A percentile compares a stretch with the other conserved stretches of the same genome.
These are phyloP conservation scores for Boletus patriciae DNA, from an alignment of 768 basidiomycete species.

Conservation along the genomic window DNA sequence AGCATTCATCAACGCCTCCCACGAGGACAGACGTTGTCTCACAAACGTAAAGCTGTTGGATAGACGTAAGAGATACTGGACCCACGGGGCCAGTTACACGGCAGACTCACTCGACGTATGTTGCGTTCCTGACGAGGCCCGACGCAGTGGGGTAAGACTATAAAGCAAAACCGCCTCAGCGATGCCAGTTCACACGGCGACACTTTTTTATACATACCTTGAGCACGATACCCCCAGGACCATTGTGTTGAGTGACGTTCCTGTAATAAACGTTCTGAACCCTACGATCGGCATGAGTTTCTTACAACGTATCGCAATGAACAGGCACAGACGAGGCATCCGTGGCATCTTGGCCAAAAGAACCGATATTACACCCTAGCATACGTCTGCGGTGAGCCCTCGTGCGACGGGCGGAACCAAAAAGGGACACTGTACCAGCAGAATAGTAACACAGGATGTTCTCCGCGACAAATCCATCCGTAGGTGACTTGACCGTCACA, in stretches of 20 bases:
- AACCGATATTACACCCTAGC: constrained; percentile 17
- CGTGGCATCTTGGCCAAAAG: constrained; percentile 1
- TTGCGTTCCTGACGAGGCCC: constrained; percentile 11
- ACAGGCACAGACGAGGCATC: constrained; percentile 2
- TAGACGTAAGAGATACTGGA: not conserved
- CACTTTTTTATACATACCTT: constrained; percentile 9
- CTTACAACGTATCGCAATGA: not conserved
- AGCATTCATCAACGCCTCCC: not conserved
- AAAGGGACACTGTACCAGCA: not conserved
- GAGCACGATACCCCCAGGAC: constrained; percentile 2
- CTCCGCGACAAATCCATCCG: constrained; percentile 18
- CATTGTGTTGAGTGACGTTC: not conserved
- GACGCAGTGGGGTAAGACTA: constrained; percentile 13
- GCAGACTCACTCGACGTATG: constrained; percentile 10
- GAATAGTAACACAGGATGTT: constrained; percentile 15
- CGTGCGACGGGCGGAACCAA: not conserved
- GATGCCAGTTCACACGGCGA: not conserved
- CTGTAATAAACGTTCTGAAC: constrained; percentile 13
- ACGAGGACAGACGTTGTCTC: not conserved
- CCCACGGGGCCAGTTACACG: not conserved
- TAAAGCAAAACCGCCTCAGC: not conserved
- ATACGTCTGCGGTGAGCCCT: not conserved
- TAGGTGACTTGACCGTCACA: constrained; percentile 36
- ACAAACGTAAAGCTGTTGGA: constrained; percentile 13
- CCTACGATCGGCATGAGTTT: not conserved